These are phyloP conservation scores for Cinnamomum micranthum DNA, from an alignment of 164 flowering plant species.

Conservation along the genomic window DNA sequence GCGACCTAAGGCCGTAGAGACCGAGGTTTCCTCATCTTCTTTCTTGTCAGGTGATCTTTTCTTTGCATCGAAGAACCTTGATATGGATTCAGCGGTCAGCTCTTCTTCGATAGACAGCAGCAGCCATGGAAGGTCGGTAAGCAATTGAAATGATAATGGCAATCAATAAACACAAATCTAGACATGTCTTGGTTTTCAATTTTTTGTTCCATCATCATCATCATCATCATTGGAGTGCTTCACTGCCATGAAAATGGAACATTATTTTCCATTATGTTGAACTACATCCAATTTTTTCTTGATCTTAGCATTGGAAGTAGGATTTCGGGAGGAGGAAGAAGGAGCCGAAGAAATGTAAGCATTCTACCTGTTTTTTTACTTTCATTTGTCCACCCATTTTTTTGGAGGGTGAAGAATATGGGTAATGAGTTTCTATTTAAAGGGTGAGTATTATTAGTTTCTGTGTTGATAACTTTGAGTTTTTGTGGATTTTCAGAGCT, in stretches of 20 bases:
- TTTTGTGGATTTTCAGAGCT: conserved; percentile 42
- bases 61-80: background rate
- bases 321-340: conserved; percentile 53
- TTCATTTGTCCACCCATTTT: background rate
- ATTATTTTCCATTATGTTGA: background rate
- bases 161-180: background rate
- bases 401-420: background rate
- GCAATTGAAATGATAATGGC: background rate
- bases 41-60: conserved; percentile 35
- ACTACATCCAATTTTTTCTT: background rate
- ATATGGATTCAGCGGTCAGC: conserved; percentile 37
- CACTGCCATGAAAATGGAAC: no score
- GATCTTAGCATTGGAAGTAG: conserved; percentile 49
- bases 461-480: background rate
- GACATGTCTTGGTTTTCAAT: background rate
- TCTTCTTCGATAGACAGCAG: conserved; percentile 74
- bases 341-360: conserved; percentile 77
- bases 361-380: background rate
- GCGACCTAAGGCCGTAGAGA: conserved; percentile 36
- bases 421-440: background rate
- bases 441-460: background rate
- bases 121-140: conserved; percentile 43
- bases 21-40: conserved; percentile 37
- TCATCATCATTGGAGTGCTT: no score
- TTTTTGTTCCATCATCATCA: no score